These are phyloP conservation scores for Tylopilus sp. DNA, from an alignment of 768 basidiomycete genomes.

Conservation along the genomic window DNA sequence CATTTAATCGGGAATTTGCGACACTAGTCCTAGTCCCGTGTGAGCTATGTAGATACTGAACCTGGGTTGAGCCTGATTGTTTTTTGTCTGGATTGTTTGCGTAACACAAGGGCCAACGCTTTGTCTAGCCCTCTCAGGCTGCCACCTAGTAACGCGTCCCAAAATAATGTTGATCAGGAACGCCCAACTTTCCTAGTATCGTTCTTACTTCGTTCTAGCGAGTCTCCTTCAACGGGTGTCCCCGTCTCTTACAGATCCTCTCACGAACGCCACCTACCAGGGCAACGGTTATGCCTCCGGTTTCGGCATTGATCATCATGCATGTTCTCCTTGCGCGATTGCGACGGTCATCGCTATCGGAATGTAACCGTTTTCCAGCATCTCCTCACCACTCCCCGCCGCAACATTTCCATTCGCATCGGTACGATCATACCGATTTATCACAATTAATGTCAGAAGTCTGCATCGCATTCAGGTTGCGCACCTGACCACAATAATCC, in stretches of 20 bases:
- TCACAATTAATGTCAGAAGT: slow-evolving; percentile 22
- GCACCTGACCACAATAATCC: slow-evolving; percentile 4
- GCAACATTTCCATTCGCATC: slow-evolving; percentile 6
- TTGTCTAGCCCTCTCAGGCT: too few species aligned
- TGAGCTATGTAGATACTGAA: too few species aligned
- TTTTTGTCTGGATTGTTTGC: too few species aligned
- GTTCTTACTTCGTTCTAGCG: slow-evolving; percentile 6
- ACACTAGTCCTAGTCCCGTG: too few species aligned
- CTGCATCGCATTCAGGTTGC: slow-evolving; percentile 4
- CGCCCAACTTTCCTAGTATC: background rate
- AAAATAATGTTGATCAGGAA: slow-evolving; percentile 25
- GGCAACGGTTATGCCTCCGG: background rate
- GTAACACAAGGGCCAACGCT: background rate
- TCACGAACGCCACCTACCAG: slow-evolving; percentile 17
- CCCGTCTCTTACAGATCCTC: slow-evolving; percentile 20
- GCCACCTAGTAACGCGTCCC: slow-evolving; percentile 7
- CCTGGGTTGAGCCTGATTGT: background rate
- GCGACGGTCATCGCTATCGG: slow-evolving; percentile 16
- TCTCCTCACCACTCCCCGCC: background rate
- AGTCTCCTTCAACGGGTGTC: slow-evolving; percentile 7
- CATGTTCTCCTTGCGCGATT: slow-evolving; percentile 1
- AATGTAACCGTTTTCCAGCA: slow-evolving; percentile 9
- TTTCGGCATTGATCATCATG: slow-evolving; percentile 9
- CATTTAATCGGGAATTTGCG: background rate
- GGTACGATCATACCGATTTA: slow-evolving; percentile 4